A percentile compares a stretch with the other conserved stretches of the same genome.
phyloP scores from a whole-genome alignment of 1,284 basidiomycete genomes.

The Boletus sp. region DNA sequence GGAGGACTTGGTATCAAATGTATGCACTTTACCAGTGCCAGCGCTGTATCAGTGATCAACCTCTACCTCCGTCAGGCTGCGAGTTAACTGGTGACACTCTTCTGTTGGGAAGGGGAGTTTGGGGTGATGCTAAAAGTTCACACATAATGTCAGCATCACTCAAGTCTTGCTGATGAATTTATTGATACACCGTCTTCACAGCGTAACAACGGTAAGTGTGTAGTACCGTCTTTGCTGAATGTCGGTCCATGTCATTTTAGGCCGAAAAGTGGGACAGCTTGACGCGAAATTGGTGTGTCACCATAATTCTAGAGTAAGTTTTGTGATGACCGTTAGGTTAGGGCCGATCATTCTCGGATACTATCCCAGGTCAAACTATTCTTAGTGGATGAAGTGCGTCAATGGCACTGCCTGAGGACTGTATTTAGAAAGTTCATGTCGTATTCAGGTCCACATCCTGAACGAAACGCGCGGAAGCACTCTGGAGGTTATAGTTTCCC shows the following conservation, averaged over 20 bases:
- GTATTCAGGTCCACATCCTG: conserved; percentile 79
- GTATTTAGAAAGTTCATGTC: neutral
- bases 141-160: conserved; percentile 62
- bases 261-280: conserved; percentile 95
- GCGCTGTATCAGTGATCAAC: neutral
- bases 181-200: conserved; percentile 26
- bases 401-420: neutral
- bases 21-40: conserved; percentile 31
- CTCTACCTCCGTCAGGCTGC: conserved; percentile 48
- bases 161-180: conserved; percentile 3
- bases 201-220: conserved; percentile 68
- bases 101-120: conserved; percentile 52
- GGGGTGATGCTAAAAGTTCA: conserved; percentile 70
- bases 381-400: conserved; percentile 83
- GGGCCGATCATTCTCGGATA: conserved; percentile 62
- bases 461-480: conserved; percentile 88
- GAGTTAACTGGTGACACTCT: conserved; percentile 92
- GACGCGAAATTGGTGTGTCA: conserved; percentile 74
- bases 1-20: conserved; percentile 71
- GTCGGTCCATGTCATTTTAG: conserved; percentile 37
- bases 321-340: conserved; percentile 29
- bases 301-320: neutral
- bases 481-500: conserved; percentile 87
- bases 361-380: conserved; percentile 72
- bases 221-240: neutral